phyloP scores from a whole-genome alignment of 257 asterid species.

The Misopates orontium region DNA sequence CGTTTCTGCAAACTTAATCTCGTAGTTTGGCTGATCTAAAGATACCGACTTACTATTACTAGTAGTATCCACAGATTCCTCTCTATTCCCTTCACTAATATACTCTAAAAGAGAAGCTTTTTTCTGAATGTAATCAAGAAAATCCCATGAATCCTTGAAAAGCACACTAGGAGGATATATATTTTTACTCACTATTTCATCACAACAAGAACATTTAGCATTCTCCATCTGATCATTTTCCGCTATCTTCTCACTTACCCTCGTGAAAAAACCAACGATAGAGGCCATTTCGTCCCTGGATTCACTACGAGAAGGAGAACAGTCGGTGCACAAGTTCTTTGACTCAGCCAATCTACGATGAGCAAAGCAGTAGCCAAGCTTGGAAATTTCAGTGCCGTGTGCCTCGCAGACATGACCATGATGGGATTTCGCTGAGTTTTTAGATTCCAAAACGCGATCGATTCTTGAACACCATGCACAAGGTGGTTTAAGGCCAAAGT shows the following conservation, averaged over 20 bases:
- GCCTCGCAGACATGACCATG: slow-evolving; percentile 54
- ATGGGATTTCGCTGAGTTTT: slow-evolving; percentile 19
- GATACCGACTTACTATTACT: neutral
- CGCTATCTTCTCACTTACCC: slow-evolving; percentile 26
- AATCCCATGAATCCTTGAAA: slow-evolving; percentile 51
- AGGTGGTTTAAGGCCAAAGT: slow-evolving; percentile 59
- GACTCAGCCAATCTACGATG: slow-evolving; percentile 51
- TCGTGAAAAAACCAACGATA: slow-evolving; percentile 28
- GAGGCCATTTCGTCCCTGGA: slow-evolving; percentile 10
- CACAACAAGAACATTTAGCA: slow-evolving; percentile 53
- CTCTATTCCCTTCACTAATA: slow-evolving; percentile 6
- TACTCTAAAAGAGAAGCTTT: slow-evolving; percentile 29
- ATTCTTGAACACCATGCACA: slow-evolving; percentile 57
- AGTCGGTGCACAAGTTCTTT: slow-evolving; percentile 44
- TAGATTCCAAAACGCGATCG: slow-evolving; percentile 37
- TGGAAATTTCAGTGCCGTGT: slow-evolving; percentile 47
- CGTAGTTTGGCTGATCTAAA: slow-evolving; percentile 7
- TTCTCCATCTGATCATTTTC: slow-evolving; percentile 21
- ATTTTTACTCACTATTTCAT: slow-evolving; percentile 28
- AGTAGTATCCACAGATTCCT: neutral
- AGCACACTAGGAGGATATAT: slow-evolving; percentile 24
- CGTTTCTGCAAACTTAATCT: slow-evolving; percentile 8
- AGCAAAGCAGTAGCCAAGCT: slow-evolving; percentile 43
- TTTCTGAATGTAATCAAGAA: slow-evolving; percentile 36
- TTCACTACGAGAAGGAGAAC: slow-evolving; percentile 38